Conservation (phyloP, 805 yeast genomes). For the Candida insectorum region DNA sequence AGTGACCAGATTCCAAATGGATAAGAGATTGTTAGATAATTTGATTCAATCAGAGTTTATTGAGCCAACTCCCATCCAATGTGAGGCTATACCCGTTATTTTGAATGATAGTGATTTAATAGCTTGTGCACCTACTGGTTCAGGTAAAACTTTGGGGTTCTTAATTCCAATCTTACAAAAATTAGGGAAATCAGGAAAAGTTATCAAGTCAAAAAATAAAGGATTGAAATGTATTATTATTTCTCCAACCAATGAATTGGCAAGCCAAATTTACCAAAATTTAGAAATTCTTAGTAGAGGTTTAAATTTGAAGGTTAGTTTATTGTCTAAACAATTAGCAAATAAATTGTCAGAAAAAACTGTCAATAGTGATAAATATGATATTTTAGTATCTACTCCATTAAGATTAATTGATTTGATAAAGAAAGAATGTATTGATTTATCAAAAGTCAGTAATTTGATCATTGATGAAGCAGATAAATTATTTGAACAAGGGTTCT, state of each 20-base stretch:
- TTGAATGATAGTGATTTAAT: constrained; percentile 71
- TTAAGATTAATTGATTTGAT: constrained; percentile 79
- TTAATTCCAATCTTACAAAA: constrained; percentile 74
- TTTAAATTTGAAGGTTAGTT: constrained; percentile 54
- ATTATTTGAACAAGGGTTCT: constrained; percentile 79
- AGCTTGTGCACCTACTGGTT: constrained; percentile 98
- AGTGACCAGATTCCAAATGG: constrained; percentile 61
- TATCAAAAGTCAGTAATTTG: constrained; percentile 66
- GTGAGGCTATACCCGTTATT: constrained; percentile 80
- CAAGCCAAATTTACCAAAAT: constrained; percentile 77
- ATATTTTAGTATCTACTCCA: constrained; percentile 84
- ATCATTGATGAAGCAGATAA: constrained; percentile 96
- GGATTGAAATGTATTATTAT: constrained; percentile 76
- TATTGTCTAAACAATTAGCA: constrained; percentile 70
- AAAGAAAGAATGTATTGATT: constrained; percentile 54
- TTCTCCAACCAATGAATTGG: constrained; percentile 93
- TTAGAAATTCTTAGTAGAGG: constrained; percentile 57
- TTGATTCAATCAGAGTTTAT: constrained; percentile 67
- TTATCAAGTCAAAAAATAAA: constrained; percentile 24
- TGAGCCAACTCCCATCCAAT: constrained; percentile 90
- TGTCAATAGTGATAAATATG: constrained; percentile 61
- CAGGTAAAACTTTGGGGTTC: constrained; percentile 94
- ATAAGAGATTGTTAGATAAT: constrained; percentile 56
- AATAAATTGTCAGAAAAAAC: constrained; percentile 62
- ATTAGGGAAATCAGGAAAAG: constrained; percentile 7